Percentiles rank a stretch among this genome's conserved stretches.
These are phyloP conservation scores for Auricularia heimuer DNA, from an alignment of 768 basidiomycete genomes.

Conservation along the genomic window DNA sequence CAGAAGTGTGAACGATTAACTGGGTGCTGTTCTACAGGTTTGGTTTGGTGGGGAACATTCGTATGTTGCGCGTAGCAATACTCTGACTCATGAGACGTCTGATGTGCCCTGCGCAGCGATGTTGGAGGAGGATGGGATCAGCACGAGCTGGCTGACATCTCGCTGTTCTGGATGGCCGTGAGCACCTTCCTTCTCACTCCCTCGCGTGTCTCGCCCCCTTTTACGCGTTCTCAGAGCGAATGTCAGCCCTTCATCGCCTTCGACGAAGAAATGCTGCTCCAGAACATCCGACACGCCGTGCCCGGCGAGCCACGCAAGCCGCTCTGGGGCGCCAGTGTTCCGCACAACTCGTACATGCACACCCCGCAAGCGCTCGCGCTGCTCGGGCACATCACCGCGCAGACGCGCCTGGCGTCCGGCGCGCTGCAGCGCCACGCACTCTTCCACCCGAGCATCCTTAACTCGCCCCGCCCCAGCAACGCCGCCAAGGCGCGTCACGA, in stretches of 20 bases:
- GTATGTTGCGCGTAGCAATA: background rate
- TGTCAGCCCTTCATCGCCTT: background rate
- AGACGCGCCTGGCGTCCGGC: background rate
- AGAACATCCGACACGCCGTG: background rate
- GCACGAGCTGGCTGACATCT: constrained; percentile 12
- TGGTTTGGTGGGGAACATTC: constrained; percentile 21
- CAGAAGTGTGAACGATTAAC: too few relatives aligned
- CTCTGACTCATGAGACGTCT: too few relatives aligned
- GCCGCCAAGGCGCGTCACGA: background rate
- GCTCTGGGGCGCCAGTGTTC: background rate
- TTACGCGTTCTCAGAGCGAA: background rate
- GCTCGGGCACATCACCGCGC: background rate
- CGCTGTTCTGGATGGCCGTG: constrained; percentile 18
- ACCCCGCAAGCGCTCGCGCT: background rate
- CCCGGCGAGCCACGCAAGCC: background rate
- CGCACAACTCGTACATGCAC: constrained; percentile 2
- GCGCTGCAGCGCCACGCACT: background rate
- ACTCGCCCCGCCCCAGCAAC: background rate
- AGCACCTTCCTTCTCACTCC: background rate
- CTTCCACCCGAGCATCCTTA: background rate
- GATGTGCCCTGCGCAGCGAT: background rate
- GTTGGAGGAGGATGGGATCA: constrained; percentile 12
- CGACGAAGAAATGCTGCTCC: constrained; percentile 1
- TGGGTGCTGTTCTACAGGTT: too few relatives aligned
- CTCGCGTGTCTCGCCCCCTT: background rate